Conservation (phyloP, 768 basidiomycete genomes). For the Mycena crocata region DNA sequence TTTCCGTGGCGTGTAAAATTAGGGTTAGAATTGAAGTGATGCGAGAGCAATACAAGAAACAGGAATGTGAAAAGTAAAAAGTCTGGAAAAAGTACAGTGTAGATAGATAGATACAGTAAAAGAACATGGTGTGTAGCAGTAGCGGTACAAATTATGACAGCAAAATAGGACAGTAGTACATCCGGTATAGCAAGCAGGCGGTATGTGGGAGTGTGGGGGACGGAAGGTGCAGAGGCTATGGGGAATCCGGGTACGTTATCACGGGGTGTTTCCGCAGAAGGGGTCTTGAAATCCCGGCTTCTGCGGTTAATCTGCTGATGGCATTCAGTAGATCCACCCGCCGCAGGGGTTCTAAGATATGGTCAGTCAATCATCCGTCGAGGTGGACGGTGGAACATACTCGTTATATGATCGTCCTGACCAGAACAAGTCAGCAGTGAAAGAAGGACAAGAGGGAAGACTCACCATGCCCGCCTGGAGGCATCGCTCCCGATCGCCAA, state of each 20-base stretch:
- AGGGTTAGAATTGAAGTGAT: not conserved
- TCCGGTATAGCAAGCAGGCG: slow-evolving; percentile 23
- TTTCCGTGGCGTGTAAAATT: not conserved
- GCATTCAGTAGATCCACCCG: slow-evolving; percentile 84
- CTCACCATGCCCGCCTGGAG: slow-evolving; percentile 76
- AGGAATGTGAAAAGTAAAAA: not conserved
- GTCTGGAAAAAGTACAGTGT: slow-evolving; percentile 22
- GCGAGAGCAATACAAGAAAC: slow-evolving; percentile 17
- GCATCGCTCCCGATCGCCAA: slow-evolving; percentile 84
- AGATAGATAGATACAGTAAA: slow-evolving; percentile 23
- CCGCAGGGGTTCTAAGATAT: slow-evolving; percentile 74
- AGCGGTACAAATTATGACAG: slow-evolving; percentile 24
- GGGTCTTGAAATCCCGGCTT: slow-evolving; percentile 59
- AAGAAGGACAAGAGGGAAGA: not conserved
- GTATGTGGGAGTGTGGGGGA: not conserved
- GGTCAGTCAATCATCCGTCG: slow-evolving; percentile 15
- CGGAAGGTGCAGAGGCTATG: not conserved
- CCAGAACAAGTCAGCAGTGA: slow-evolving; percentile 3
- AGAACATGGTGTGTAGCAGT: slow-evolving; percentile 15
- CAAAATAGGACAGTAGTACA: slow-evolving; percentile 28
- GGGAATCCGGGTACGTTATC: slow-evolving; percentile 29
- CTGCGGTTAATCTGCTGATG: slow-evolving; percentile 83
- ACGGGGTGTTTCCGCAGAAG: slow-evolving; percentile 36
- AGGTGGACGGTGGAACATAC: slow-evolving; percentile 55
- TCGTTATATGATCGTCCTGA: slow-evolving; percentile 56